Percentiles rank a stretch among this genome's conserved stretches.
Conservation (phyloP, 2,329 filamentous ascomycete genomes). For the Botrytis medusae region DNA sequence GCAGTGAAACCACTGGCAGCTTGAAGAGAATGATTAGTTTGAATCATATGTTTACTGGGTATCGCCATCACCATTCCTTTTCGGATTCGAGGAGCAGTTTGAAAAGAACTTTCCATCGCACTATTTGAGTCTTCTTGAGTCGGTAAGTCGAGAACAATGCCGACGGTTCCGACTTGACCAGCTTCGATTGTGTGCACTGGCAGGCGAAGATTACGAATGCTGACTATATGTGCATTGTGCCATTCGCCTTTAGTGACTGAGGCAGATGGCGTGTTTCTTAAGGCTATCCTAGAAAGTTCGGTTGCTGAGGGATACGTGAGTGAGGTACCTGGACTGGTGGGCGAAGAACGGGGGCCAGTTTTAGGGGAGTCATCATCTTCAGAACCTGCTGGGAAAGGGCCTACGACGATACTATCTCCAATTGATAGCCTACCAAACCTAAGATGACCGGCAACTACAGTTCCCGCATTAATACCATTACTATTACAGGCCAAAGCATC, state of each 20-base stretch:
- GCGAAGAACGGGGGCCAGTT: slow-evolving; percentile 47
- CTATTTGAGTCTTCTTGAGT: slow-evolving; percentile 38
- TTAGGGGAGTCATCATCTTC: slow-evolving; percentile 42
- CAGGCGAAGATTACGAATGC: slow-evolving; percentile 82
- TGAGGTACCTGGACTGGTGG: slow-evolving; percentile 47
- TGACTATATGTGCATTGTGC: slow-evolving; percentile 78
- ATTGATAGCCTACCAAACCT: slow-evolving; percentile 76
- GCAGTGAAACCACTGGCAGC: slow-evolving; percentile 70
- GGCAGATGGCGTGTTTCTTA: slow-evolving; percentile 53
- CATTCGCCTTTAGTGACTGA: slow-evolving; percentile 65
- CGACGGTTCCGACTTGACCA: slow-evolving; percentile 88
- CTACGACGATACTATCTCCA: slow-evolving; percentile 75
- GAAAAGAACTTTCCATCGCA: slow-evolving; percentile 36
- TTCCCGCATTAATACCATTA: slow-evolving; percentile 52
- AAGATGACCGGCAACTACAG: slow-evolving; percentile 82
- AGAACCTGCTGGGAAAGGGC: slow-evolving; percentile 68
- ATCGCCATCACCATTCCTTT: slow-evolving; percentile 84
- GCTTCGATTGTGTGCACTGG: slow-evolving; percentile 73
- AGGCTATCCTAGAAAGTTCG: slow-evolving; percentile 53
- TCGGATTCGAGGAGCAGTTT: slow-evolving; percentile 49
- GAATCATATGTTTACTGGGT: slow-evolving; percentile 57
- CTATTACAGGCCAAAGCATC: slow-evolving; percentile 46
- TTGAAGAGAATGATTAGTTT: slow-evolving; percentile 58
- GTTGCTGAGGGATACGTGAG: slow-evolving; percentile 54
- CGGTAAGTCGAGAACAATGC: slow-evolving; percentile 61